Conservation (phyloP, 2,329 filamentous ascomycete species). For the Botryosphaeria dothidea region DNA sequence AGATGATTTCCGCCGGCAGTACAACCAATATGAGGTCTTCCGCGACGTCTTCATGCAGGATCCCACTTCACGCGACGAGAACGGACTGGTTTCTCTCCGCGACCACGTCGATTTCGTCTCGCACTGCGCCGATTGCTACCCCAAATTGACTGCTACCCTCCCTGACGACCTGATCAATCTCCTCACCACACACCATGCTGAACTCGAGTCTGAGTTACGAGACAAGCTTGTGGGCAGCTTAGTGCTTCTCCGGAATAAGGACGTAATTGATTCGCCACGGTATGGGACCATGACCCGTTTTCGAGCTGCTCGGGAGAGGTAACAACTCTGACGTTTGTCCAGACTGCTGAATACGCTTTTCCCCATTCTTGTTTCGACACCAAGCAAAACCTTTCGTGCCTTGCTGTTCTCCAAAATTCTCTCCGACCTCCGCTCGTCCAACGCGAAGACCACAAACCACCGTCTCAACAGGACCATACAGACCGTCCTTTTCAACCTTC, state of each 20-base stretch:
- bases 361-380: constrained; percentile 87
- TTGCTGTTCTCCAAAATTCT: constrained; percentile 89
- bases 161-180: constrained; percentile 80
- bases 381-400: constrained; percentile 82
- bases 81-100: constrained; percentile 79
- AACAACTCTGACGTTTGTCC: neutral
- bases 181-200: constrained; percentile 76
- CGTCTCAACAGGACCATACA: constrained; percentile 91
- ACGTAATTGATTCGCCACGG: constrained; percentile 81
- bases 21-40: constrained; percentile 87
- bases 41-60: constrained; percentile 88
- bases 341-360: constrained; percentile 86
- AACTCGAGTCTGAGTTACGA: constrained; percentile 78
- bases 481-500: constrained; percentile 86
- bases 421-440: constrained; percentile 84
- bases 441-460: constrained; percentile 86
- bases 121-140: constrained; percentile 93
- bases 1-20: constrained; percentile 85
- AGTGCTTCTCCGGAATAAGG: constrained; percentile 84
- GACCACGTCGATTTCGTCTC: constrained; percentile 93
- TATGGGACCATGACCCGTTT: constrained; percentile 30
- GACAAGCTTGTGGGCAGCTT: constrained; percentile 94
- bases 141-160: constrained; percentile 74
- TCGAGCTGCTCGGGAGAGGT: neutral
- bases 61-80: constrained; percentile 74